phyloP scores from a whole-genome alignment of 352 stramenopile species.

The Phytophthora multivora region DNA sequence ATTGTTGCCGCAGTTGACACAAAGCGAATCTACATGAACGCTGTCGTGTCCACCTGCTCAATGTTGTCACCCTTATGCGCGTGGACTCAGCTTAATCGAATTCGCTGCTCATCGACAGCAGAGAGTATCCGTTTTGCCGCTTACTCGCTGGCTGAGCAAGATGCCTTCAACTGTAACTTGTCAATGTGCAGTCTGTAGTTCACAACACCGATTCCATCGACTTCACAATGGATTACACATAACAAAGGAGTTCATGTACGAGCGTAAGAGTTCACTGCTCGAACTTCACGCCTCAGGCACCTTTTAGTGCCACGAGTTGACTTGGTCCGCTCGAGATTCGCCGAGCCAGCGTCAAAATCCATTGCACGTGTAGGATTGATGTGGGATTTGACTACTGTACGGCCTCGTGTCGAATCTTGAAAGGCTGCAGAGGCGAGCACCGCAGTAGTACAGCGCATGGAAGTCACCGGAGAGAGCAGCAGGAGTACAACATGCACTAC shows the following conservation, averaged over 20 bases:
- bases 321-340: constrained; percentile 3
- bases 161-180: too few species aligned
- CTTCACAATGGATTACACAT: too few species aligned
- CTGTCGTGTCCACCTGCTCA: constrained; percentile 12
- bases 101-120: constrained; percentile 9
- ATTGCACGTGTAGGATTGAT: constrained; percentile 15
- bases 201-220: too few species aligned
- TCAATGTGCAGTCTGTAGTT: too few species aligned
- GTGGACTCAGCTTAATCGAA: constrained; percentile 12
- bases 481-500: too few species aligned
- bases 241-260: too few species aligned
- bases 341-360: constrained; percentile 12
- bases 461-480: too few species aligned
- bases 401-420: constrained; percentile 20
- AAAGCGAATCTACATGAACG: constrained; percentile 3
- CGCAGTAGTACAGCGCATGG: not conserved
- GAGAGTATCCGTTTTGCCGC: not conserved
- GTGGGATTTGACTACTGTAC: constrained; percentile 14
- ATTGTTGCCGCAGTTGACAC: too few species aligned
- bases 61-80: constrained; percentile 5
- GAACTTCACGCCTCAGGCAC: not conserved
- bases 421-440: constrained; percentile 10
- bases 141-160: too few species aligned
- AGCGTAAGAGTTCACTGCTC: not conserved
- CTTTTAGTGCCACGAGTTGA: not conserved